These are phyloP conservation scores for Penstemon newberryi DNA, from an alignment of 257 asterid species.

Conservation along the genomic window DNA sequence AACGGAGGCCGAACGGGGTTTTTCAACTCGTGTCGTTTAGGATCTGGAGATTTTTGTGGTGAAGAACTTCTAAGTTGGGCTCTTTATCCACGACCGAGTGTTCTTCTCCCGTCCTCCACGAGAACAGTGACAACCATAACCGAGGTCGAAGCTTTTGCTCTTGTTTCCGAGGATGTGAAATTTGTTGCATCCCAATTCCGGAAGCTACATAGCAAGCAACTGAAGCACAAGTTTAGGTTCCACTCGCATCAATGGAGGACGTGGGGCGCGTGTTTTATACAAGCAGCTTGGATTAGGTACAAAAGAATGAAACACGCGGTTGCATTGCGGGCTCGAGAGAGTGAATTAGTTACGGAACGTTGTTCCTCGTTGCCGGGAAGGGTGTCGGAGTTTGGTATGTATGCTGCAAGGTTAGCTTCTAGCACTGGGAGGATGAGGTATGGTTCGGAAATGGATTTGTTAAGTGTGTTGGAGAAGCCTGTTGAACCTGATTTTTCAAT, in stretches of 20 bases:
- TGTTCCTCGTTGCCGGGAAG: conserved; percentile 45
- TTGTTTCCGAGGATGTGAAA: conserved; percentile 49
- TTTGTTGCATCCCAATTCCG: conserved; percentile 68
- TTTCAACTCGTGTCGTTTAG: conserved; percentile 50
- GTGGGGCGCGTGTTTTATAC: conserved; percentile 77
- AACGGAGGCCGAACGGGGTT: conserved; percentile 71
- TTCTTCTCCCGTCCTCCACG: conserved; percentile 66
- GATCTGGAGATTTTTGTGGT: conserved; percentile 73
- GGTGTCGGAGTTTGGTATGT: conserved; percentile 36
- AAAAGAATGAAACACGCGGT: conserved; percentile 42
- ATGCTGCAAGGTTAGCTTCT: conserved; percentile 43
- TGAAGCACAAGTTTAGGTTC: conserved; percentile 65
- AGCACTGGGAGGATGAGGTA: conserved; percentile 37
- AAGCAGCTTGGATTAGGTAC: conserved; percentile 68
- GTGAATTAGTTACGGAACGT: conserved; percentile 19
- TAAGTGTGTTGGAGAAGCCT: conserved; percentile 48
- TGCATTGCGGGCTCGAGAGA: conserved; percentile 36
- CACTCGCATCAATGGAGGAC: conserved; percentile 80
- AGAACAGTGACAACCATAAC: conserved; percentile 58
- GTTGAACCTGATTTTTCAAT: conserved; percentile 61
- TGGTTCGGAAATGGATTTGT: conserved; percentile 31
- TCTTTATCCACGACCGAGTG: conserved; percentile 53
- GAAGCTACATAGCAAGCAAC: conserved; percentile 62
- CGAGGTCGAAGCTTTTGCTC: conserved; percentile 74
- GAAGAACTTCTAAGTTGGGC: conserved; percentile 77